Percentiles rank a stretch among this genome's conserved stretches.
Conservation (phyloP, 164 flowering plant species). For the Malania oleifera region DNA sequence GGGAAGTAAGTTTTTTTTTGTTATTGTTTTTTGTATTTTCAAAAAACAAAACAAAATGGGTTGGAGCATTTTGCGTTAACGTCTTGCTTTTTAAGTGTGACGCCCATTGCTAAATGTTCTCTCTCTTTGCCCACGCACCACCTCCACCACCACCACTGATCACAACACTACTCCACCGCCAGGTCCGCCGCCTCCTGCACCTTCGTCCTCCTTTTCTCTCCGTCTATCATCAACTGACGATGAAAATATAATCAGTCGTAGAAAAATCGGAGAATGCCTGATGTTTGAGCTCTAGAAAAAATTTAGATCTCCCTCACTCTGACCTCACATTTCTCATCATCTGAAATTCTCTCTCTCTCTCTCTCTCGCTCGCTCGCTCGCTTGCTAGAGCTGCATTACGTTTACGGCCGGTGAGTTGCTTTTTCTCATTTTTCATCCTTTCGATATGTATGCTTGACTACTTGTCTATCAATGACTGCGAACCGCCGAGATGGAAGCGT, state of each 20-base stretch:
- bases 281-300: not conserved
- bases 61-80: slow-evolving; percentile 20
- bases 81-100: slow-evolving; percentile 23
- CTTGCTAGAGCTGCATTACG: not conserved
- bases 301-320: not conserved
- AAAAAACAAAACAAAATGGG: not conserved
- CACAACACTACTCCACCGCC: not conserved
- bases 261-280: not conserved
- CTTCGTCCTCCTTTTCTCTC: not conserved
- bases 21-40: not conserved
- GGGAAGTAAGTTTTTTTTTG: too few relatives aligned
- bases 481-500: not conserved
- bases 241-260: not conserved
- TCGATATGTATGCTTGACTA: not conserved
- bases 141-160: slow-evolving; percentile 10
- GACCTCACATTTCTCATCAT: not conserved
- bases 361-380: not conserved
- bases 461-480: not conserved
- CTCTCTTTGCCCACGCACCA: slow-evolving; percentile 12
- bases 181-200: not conserved
- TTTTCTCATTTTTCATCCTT: not conserved
- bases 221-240: not conserved
- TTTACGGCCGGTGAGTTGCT: not conserved
- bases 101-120: slow-evolving; percentile 30
- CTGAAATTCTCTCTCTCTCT: not conserved